Evolutionary conservation across 441 rosid species (phyloP).

Genomic region (Eruca vesicaria): DNA sequence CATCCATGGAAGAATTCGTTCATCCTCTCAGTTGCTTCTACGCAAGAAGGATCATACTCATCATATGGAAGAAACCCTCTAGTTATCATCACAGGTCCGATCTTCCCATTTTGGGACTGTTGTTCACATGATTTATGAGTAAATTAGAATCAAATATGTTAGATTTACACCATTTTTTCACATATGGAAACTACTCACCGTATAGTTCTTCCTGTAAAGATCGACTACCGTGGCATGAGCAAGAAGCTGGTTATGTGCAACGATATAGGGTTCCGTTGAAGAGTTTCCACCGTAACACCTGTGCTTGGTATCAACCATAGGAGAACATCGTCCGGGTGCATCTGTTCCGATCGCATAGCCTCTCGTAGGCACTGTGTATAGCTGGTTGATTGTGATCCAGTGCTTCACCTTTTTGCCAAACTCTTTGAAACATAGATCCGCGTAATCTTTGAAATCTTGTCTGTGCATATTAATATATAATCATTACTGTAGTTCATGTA

Average conservation of each 20-base stretch:
- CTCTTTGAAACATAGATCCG: slow-evolving; percentile 35
- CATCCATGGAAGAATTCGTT: slow-evolving; percentile 66
- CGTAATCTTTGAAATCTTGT: slow-evolving; percentile 34
- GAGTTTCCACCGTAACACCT: slow-evolving; percentile 36
- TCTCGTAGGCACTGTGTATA: slow-evolving; percentile 23
- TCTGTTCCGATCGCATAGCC: slow-evolving; percentile 30
- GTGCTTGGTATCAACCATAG: slow-evolving; percentile 20
- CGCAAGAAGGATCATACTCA: slow-evolving; percentile 40
- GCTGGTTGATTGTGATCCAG: slow-evolving; percentile 40
- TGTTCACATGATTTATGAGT: neutral
- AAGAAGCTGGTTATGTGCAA: slow-evolving; percentile 32
- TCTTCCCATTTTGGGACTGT: slow-evolving; percentile 53
- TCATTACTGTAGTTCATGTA: neutral
- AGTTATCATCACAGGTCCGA: slow-evolving; percentile 70
- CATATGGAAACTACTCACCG: slow-evolving; percentile 7
- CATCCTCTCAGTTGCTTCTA: slow-evolving; percentile 62
- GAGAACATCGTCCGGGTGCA: slow-evolving; percentile 37
- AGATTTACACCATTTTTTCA: neutral
- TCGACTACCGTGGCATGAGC: slow-evolving; percentile 26
- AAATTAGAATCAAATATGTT: neutral
- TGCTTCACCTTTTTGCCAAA: slow-evolving; percentile 44
- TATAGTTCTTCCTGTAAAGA: slow-evolving; percentile 15
- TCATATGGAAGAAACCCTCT: slow-evolving; percentile 74
- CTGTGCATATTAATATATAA: neutral
- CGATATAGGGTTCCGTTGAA: slow-evolving; percentile 32